Conservation (phyloP, 495 filamentous ascomycete species). For the Trypethelium eluteriae region DNA sequence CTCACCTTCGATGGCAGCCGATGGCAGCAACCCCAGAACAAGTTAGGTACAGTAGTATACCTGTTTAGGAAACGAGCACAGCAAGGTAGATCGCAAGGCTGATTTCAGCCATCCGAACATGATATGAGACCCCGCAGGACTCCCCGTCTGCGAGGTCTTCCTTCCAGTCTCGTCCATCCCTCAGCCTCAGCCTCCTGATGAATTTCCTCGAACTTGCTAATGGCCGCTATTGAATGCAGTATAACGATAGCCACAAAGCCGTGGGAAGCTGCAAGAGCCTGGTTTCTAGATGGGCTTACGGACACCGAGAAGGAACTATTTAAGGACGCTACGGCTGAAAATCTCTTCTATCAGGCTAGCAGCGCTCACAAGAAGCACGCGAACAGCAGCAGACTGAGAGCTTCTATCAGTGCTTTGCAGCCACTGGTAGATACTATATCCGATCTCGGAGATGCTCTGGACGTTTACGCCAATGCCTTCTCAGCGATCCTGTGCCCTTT, state of each 20-base stretch:
- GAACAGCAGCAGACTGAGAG: slow-evolving; percentile 21
- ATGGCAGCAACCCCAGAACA: too few relatives aligned
- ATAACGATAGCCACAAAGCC: not conserved
- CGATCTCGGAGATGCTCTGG: slow-evolving; percentile 20
- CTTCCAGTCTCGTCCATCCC: not conserved
- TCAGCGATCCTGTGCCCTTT: slow-evolving; percentile 35
- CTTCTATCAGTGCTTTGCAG: slow-evolving; percentile 13
- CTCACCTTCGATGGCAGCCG: too few relatives aligned
- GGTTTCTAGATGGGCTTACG: slow-evolving; percentile 14
- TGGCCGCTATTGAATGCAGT: not conserved
- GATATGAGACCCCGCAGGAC: too few relatives aligned
- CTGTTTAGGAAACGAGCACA: too few relatives aligned
- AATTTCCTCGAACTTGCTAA: not conserved
- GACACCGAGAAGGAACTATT: slow-evolving; percentile 15
- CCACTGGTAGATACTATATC: not conserved
- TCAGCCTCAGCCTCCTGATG: not conserved
- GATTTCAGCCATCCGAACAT: too few relatives aligned
- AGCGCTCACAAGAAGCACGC: slow-evolving; percentile 28
- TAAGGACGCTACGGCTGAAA: slow-evolving; percentile 25
- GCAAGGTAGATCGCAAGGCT: too few relatives aligned
- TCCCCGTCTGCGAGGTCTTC: too few relatives aligned
- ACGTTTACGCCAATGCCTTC: slow-evolving; percentile 35
- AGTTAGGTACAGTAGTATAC: too few relatives aligned
- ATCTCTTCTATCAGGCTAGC: slow-evolving; percentile 32
- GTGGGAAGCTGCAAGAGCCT: not conserved